These are phyloP conservation scores for Pleurotus salmoneostramineus DNA, from an alignment of 768 basidiomycete genomes.

Conservation along the genomic window DNA sequence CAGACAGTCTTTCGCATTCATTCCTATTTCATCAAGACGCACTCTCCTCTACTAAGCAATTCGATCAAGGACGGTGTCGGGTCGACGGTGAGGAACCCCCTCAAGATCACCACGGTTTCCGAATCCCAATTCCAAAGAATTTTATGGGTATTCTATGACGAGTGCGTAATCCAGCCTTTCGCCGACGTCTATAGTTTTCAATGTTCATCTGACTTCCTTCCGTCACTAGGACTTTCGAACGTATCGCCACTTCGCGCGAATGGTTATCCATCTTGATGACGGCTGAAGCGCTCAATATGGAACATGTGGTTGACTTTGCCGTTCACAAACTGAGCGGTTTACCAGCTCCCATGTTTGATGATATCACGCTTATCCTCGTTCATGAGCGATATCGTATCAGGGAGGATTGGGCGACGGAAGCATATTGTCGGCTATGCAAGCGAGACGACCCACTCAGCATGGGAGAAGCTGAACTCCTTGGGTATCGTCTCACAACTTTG, in stretches of 20 bases:
- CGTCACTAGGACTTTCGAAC: neutral
- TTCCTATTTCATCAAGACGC: neutral
- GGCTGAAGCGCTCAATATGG: neutral
- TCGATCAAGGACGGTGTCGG: neutral
- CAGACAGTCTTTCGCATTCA: neutral
- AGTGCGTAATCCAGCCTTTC: neutral
- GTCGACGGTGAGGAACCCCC: neutral
- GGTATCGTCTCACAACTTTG: conserved; percentile 9
- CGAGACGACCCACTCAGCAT: conserved; percentile 27
- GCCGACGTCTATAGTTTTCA: neutral
- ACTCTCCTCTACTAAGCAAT: neutral
- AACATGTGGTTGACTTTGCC: neutral
- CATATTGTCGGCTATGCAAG: conserved; percentile 31
- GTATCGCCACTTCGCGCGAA: neutral
- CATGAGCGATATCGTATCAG: neutral
- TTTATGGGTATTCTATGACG: neutral
- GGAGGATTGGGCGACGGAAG: conserved; percentile 6
- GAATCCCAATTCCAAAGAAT: neutral
- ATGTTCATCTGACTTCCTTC: neutral
- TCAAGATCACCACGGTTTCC: neutral
- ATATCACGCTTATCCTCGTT: neutral
- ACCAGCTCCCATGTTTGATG: neutral
- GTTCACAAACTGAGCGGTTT: neutral
- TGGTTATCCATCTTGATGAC: neutral
- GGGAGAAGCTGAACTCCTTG: conserved; percentile 25